Evolutionary conservation across 139 green algal species (phyloP).

Genomic region (Desmodesmus armatus): DNA sequence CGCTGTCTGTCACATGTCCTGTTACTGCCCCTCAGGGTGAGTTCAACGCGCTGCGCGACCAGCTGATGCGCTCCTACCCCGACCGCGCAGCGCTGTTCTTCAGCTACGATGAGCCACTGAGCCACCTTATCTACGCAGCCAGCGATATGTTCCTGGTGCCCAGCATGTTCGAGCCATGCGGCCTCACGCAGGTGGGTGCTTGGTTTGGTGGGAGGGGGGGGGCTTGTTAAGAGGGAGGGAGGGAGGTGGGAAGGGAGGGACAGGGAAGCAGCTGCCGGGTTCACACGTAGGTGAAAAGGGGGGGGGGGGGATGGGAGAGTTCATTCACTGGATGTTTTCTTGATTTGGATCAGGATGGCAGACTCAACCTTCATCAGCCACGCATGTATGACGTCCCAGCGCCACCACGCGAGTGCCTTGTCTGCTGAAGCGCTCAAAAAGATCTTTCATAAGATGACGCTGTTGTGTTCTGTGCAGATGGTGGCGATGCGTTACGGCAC

Average conservation of each 20-base stretch:
- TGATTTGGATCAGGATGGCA: too few relatives aligned
- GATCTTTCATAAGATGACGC: too few relatives aligned
- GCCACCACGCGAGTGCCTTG: too few relatives aligned
- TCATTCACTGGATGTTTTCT: too few relatives aligned
- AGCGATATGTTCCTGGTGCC: slow-evolving; percentile 96
- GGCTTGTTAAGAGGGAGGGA: slow-evolving; percentile 60
- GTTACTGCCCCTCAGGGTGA: slow-evolving; percentile 78
- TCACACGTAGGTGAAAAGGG: background rate
- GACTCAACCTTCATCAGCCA: too few relatives aligned
- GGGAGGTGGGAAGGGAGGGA: background rate
- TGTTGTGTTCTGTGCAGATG: slow-evolving; percentile 42
- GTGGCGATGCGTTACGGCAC: slow-evolving; percentile 75
- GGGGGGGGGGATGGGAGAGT: too few relatives aligned
- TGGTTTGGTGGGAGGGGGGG: too few relatives aligned
- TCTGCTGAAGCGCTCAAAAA: too few relatives aligned
- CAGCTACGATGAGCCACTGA: slow-evolving; percentile 96
- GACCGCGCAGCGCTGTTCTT: slow-evolving; percentile 83
- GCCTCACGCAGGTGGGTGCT: slow-evolving; percentile 87
- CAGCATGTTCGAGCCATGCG: slow-evolving; percentile 96
- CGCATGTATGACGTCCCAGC: too few relatives aligned
- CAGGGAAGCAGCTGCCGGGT: background rate
- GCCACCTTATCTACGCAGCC: slow-evolving; percentile 92
- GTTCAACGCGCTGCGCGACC: slow-evolving; percentile 83
- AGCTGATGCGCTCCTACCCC: slow-evolving; percentile 79
- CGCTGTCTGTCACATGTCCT: too few relatives aligned